Conservation (phyloP, 768 basidiomycete species). For the Tylopilus cervinicoccineus region DNA sequence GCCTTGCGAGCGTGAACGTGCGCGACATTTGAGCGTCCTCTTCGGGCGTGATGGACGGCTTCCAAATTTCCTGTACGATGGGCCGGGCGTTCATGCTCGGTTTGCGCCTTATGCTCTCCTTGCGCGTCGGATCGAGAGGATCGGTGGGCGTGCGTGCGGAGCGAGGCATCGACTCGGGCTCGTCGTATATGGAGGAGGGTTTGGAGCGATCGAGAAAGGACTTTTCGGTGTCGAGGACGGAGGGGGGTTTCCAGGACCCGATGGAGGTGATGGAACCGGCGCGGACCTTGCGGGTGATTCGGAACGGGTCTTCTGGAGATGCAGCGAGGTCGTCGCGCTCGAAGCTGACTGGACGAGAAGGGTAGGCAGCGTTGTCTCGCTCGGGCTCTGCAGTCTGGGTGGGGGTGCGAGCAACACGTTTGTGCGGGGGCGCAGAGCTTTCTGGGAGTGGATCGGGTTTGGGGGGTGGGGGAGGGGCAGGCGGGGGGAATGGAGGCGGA, state of each 20-base stretch:
- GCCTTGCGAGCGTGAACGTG: constrained; percentile 40
- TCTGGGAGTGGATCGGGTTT: constrained; percentile 10
- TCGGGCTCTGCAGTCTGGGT: constrained; percentile 21
- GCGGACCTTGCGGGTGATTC: constrained; percentile 19
- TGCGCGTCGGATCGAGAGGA: constrained; percentile 21
- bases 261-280: constrained; percentile 26
- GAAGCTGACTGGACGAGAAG: constrained; percentile 10
- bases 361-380: constrained; percentile 19
- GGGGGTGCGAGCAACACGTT: constrained; percentile 18
- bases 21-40: constrained; percentile 41
- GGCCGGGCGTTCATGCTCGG: constrained; percentile 33
- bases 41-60: constrained; percentile 42
- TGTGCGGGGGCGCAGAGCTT: constrained; percentile 3
- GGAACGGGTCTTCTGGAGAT: constrained; percentile 20
- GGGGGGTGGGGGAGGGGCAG: neutral
- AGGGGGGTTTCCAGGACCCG: constrained; percentile 26
- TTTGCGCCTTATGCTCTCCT: constrained; percentile 29
- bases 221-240: constrained; percentile 21
- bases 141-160: constrained; percentile 19
- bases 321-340: constrained; percentile 19
- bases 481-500: neutral
- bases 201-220: constrained; percentile 20
- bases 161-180: constrained; percentile 26
- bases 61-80: constrained; percentile 46
- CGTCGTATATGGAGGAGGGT: constrained; percentile 22